Conservation (phyloP, 2,329 filamentous ascomycete species). For the Catunica adiposa region DNA sequence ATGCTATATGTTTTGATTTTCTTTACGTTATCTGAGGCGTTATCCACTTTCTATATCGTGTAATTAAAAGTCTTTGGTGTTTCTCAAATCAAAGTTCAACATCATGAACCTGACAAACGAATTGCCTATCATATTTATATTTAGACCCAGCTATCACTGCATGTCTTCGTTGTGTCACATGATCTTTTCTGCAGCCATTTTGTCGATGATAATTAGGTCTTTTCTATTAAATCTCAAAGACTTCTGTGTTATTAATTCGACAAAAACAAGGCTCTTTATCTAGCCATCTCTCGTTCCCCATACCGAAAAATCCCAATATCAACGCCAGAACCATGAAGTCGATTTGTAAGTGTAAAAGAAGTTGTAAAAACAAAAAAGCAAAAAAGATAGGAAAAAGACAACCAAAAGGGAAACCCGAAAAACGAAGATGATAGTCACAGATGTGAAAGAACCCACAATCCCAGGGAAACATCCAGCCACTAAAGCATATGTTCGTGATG, state of each 20-base stretch:
- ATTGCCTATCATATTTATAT: no score
- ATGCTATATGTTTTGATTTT: background rate
- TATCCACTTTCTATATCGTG: conserved; percentile 2
- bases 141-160: no score
- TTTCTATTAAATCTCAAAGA: no score
- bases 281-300: background rate
- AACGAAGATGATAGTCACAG: no score
- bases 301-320: background rate
- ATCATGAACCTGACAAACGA: no score
- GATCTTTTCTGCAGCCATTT: no score
- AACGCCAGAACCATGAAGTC: conserved; percentile 7
- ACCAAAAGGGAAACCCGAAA: no score
- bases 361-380: background rate
- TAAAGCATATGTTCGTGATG: background rate
- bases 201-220: no score
- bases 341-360: background rate
- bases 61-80: conserved; percentile 4
- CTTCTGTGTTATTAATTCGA: background rate
- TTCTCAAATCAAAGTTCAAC: no score
- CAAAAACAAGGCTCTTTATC: background rate
- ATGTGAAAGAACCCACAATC: no score
- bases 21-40: background rate
- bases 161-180: background rate
- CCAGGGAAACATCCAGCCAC: no score
- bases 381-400: no score